Evolutionary conservation across 2,329 filamentous ascomycete genomes (phyloP).

Genomic region (Triangularia verruculosa): DNA sequence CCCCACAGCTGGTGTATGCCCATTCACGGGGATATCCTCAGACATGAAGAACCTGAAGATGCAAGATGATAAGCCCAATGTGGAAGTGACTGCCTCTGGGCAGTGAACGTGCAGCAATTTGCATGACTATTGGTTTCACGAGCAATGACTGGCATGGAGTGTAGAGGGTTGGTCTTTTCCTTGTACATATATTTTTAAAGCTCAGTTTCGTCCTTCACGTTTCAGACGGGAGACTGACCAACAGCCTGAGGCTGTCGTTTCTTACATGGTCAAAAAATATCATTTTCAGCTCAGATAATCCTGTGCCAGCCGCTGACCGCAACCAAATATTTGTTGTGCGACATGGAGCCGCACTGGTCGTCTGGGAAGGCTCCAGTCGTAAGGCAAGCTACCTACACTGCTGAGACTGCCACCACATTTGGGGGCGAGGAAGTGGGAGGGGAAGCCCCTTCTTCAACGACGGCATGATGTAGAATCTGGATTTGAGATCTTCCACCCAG

Average conservation of each 20-base stretch:
- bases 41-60: constrained; percentile 2
- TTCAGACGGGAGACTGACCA: not conserved
- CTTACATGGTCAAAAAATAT: not conserved
- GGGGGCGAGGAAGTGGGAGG: too few species aligned
- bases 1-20: not conserved
- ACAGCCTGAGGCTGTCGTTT: not conserved
- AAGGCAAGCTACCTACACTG: too few species aligned
- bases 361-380: too few species aligned
- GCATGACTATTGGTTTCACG: not conserved
- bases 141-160: constrained; percentile 2
- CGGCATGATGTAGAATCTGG: too few species aligned
- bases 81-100: not conserved
- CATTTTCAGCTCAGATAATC: not conserved
- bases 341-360: too few species aligned
- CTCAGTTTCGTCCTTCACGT: not conserved
- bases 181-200: not conserved
- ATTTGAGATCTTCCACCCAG: too few species aligned
- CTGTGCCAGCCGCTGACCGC: not conserved
- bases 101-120: not conserved
- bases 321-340: too few species aligned
- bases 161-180: not conserved
- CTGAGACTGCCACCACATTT: too few species aligned
- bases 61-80: not conserved
- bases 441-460: too few species aligned
- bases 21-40: constrained; percentile 3